These are phyloP conservation scores for Cerrena zonata DNA, from an alignment of 1,284 basidiomycete species.

Conservation along the genomic window DNA sequence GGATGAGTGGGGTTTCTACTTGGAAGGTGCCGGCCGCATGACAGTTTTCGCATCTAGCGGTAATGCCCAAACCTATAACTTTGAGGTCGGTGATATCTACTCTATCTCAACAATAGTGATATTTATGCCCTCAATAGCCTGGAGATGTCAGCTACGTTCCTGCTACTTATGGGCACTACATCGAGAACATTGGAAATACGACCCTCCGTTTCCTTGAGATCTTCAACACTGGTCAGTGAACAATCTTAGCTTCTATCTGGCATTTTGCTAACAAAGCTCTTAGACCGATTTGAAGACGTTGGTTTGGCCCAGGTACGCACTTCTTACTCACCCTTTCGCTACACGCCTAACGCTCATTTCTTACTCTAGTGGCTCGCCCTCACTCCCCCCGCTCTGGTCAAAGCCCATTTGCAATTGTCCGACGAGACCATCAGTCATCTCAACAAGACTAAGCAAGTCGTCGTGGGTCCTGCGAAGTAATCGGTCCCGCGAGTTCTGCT, in stretches of 20 bases:
- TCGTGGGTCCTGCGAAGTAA: slow-evolving; percentile 28
- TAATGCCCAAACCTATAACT: slow-evolving; percentile 64
- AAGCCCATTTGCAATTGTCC: slow-evolving; percentile 33
- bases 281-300: slow-evolving; percentile 24
- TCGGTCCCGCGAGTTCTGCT: no score
- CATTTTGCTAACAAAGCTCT: not conserved
- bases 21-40: slow-evolving; percentile 51
- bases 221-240: slow-evolving; percentile 42
- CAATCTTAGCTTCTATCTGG: not conserved
- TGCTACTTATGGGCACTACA: slow-evolving; percentile 55
- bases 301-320: slow-evolving; percentile 25
- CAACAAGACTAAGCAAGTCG: slow-evolving; percentile 30
- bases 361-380: slow-evolving; percentile 33
- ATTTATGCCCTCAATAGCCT: slow-evolving; percentile 29
- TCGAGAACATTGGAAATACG: slow-evolving; percentile 66
- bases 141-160: slow-evolving; percentile 64
- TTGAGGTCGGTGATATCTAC: slow-evolving; percentile 33
- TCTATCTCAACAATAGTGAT: not conserved
- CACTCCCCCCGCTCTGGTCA: slow-evolving; percentile 36
- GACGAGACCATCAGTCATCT: slow-evolving; percentile 30
- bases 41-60: slow-evolving; percentile 57
- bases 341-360: not conserved
- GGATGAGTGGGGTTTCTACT: slow-evolving; percentile 45
- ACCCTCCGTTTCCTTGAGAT: slow-evolving; percentile 62
- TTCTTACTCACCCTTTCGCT: not conserved